Percentiles rank a stretch among this genome's conserved stretches.
These are phyloP conservation scores for Pelargonium australe DNA, from an alignment of 441 rosid species.

Conservation along the genomic window DNA sequence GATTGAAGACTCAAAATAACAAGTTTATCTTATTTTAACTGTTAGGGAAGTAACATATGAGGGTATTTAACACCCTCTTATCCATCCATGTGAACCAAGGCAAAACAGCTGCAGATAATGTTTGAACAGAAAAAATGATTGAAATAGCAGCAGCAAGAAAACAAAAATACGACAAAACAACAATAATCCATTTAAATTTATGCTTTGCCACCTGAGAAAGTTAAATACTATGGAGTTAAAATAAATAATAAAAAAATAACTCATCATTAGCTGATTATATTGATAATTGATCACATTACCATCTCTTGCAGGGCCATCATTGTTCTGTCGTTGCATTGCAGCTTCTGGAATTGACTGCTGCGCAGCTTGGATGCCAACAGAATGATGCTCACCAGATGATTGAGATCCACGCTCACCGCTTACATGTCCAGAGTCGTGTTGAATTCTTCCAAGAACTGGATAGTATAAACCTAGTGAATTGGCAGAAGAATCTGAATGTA, in stretches of 20 bases:
- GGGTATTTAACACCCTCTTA: neutral
- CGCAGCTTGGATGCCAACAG: conserved; percentile 31
- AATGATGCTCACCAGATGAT: conserved; percentile 31
- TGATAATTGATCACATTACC: conserved; percentile 34
- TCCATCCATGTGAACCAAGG: neutral
- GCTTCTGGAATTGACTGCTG: conserved; percentile 35
- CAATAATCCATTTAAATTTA: neutral
- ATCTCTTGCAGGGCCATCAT: conserved; percentile 32
- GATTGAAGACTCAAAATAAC: neutral
- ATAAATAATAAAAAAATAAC: conserved; percentile 5
- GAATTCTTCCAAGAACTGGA: conserved; percentile 54
- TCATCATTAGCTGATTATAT: neutral
- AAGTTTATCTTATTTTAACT: neutral
- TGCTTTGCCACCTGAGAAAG: neutral
- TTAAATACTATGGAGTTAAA: neutral
- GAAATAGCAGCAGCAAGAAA: neutral
- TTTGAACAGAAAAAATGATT: neutral
- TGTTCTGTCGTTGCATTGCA: conserved; percentile 27
- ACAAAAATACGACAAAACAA: neutral
- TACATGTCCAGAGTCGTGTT: conserved; percentile 38
- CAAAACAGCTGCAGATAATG: neutral
- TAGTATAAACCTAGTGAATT: conserved; percentile 39
- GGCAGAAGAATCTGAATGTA: conserved; percentile 49
- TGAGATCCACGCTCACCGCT: conserved; percentile 35
- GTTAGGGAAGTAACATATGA: neutral